phyloP scores from a whole-genome alignment of 2,329 filamentous ascomycete species.

The Pseudocercospora fuligena region DNA sequence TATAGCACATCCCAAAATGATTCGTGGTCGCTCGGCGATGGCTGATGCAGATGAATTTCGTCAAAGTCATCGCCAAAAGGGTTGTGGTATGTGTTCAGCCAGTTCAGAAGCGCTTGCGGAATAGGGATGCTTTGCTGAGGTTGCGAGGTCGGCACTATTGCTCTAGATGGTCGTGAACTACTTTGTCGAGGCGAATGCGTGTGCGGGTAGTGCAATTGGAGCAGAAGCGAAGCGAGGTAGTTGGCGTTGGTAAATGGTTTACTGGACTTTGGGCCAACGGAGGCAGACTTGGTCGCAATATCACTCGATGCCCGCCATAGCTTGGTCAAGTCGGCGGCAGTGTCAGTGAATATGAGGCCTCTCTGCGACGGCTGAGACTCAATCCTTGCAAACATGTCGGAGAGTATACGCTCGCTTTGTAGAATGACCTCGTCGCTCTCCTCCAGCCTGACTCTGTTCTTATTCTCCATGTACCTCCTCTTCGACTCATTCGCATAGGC shows the following conservation, averaged over 20 bases:
- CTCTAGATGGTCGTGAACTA: constrained; percentile 14
- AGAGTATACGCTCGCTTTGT: constrained; percentile 72
- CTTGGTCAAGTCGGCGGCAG: constrained; percentile 34
- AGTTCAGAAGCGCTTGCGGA: constrained; percentile 79
- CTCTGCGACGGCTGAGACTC: constrained; percentile 35
- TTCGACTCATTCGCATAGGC: constrained; percentile 72
- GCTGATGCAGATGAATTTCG: constrained; percentile 65
- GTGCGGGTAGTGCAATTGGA: constrained; percentile 77
- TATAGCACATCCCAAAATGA: constrained; percentile 88
- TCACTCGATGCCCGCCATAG: constrained; percentile 36
- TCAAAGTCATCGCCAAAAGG: constrained; percentile 70
- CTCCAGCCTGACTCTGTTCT: constrained; percentile 59
- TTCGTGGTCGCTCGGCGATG: constrained; percentile 75
- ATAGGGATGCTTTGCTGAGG: constrained; percentile 45
- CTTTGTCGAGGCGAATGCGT: constrained; percentile 28
- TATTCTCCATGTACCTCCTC: constrained; percentile 65
- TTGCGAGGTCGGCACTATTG: constrained; percentile 44
- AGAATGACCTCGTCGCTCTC: constrained; percentile 76
- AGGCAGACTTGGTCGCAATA: constrained; percentile 36
- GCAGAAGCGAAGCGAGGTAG: constrained; percentile 76
- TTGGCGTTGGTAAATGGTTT: constrained; percentile 73
- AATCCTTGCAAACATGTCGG: constrained; percentile 42
- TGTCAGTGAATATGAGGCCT: constrained; percentile 28
- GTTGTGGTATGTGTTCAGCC: constrained; percentile 78
- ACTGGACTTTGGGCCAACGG: constrained; percentile 52